Conservation (phyloP, 768 basidiomycete genomes). For the Peribolospora baueri region DNA sequence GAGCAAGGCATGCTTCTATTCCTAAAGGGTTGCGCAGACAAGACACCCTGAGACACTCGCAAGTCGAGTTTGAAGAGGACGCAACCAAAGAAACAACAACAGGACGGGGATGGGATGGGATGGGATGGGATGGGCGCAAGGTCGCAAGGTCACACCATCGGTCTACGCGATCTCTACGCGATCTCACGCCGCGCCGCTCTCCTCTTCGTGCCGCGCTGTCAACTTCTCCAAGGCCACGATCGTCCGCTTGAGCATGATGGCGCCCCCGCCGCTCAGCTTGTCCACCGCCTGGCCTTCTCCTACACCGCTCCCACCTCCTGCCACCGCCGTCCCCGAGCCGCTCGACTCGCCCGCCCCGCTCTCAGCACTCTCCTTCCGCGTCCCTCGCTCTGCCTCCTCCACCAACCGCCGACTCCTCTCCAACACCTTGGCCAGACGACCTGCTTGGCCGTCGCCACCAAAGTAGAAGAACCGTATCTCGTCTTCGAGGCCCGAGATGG, state of each 20-base stretch:
- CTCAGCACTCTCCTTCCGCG: conserved; percentile 20
- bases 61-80: too few relatives aligned
- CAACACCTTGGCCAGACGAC: conserved; percentile 40
- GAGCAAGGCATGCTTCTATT: too few relatives aligned
- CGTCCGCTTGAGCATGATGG: conserved; percentile 52
- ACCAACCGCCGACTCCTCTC: conserved; percentile 33
- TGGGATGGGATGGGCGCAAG: too few relatives aligned
- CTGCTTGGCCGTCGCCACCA: conserved; percentile 34
- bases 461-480: conserved; percentile 54
- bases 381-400: conserved; percentile 14
- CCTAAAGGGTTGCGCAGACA: too few relatives aligned
- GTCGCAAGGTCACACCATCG: too few relatives aligned
- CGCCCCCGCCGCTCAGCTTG: conserved; percentile 51
- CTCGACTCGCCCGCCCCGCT: conserved; percentile 18
- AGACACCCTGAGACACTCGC: too few relatives aligned
- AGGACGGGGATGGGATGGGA: too few relatives aligned
- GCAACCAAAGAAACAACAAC: too few relatives aligned
- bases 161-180: too few relatives aligned
- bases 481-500: conserved; percentile 39
- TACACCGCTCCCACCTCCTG: background rate
- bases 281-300: conserved; percentile 31
- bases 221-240: conserved; percentile 35
- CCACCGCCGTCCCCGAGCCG: background rate
- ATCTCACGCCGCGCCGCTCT: background rate
- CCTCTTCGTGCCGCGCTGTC: background rate